Conservation (phyloP, 2,329 filamentous ascomycete genomes). For the Monosporascus sp. region DNA sequence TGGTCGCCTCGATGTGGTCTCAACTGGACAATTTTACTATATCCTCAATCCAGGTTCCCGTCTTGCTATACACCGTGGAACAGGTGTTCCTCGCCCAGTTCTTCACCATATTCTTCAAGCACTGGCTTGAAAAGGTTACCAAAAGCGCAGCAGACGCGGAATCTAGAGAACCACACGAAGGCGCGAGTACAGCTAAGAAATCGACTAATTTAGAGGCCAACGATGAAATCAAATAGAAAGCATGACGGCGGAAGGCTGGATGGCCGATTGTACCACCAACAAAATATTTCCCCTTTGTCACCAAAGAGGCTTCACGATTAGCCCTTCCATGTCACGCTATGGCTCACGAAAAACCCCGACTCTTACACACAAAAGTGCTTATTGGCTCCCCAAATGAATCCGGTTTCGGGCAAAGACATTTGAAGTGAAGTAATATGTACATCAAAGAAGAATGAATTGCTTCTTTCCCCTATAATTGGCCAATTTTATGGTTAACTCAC, state of each 20-base stretch:
- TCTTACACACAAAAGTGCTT: no score
- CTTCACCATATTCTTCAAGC: slow-evolving; percentile 35
- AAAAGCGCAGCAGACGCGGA: slow-evolving; percentile 19
- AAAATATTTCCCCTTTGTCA: no score
- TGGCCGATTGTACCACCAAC: no score
- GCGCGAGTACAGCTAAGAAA: not conserved
- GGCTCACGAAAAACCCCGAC: no score
- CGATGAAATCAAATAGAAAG: not conserved
- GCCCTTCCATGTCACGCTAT: no score
- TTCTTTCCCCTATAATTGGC: no score
- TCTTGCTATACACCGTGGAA: slow-evolving; percentile 57
- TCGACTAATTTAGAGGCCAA: not conserved
- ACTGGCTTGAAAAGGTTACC: slow-evolving; percentile 32
- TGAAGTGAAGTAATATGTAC: no score
- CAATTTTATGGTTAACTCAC: no score
- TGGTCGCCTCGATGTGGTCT: slow-evolving; percentile 63
- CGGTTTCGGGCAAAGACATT: no score
- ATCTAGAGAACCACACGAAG: slow-evolving; percentile 9
- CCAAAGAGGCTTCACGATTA: no score
- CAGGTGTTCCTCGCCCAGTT: slow-evolving; percentile 35
- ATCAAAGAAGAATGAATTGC: no score
- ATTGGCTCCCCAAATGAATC: no score
- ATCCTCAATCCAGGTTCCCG: slow-evolving; percentile 57
- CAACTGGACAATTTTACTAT: slow-evolving; percentile 47
- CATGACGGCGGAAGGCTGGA: not conserved